Conservation (phyloP, 257 asterid species). For the Oldenlandia corymbosa region DNA sequence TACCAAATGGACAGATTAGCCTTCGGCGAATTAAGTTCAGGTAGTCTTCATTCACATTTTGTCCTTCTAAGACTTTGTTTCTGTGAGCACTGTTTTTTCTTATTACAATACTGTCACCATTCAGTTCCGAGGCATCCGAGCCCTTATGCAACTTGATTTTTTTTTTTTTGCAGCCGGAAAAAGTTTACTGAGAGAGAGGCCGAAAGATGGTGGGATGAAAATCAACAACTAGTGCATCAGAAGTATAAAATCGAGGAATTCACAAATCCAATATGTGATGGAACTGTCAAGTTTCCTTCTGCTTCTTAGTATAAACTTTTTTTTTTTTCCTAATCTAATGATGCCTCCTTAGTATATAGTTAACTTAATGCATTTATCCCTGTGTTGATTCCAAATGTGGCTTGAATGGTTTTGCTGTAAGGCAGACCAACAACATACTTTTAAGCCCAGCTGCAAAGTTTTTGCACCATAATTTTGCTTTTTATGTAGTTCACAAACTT, state of each 20-base stretch:
- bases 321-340: too few relatives aligned
- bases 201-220: constrained; percentile 50
- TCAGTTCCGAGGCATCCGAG: not conserved
- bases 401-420: constrained; percentile 1
- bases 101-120: not conserved
- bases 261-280: constrained; percentile 8
- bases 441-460: constrained; percentile 3
- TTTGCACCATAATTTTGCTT: not conserved
- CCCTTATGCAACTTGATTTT: not conserved
- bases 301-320: not conserved
- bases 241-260: constrained; percentile 30
- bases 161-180: constrained; percentile 38
- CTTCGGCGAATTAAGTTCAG: constrained; percentile 47
- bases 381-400: not conserved
- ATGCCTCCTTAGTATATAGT: too few relatives aligned
- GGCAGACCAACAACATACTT: not conserved
- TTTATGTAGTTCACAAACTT: not conserved
- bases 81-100: too few relatives aligned
- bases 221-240: constrained; percentile 32
- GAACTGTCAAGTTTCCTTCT: constrained; percentile 3
- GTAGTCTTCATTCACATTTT: constrained; percentile 17
- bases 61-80: not conserved
- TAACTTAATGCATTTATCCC: too few relatives aligned
- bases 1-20: constrained; percentile 30
- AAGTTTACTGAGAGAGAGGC: constrained; percentile 37